Evolutionary conservation across 345 rosid species (phyloP).

Genomic region (Streptanthus diversifolius): DNA sequence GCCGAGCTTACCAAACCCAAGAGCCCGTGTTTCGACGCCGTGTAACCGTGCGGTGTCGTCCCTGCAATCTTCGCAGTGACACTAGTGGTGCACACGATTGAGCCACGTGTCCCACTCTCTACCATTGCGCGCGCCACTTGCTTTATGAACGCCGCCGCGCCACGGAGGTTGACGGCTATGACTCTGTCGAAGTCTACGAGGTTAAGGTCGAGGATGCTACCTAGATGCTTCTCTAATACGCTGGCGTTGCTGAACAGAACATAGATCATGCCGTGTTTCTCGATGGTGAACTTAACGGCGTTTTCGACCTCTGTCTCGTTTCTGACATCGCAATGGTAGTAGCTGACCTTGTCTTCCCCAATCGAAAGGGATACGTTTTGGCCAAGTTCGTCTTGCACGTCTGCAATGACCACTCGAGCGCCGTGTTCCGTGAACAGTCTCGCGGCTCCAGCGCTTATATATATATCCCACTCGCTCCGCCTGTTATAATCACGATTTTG

Average conservation of each 20-base stretch:
- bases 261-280: conserved; percentile 51
- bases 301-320: conserved; percentile 58
- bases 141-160: conserved; percentile 62
- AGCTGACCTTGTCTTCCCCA: conserved; percentile 38
- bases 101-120: conserved; percentile 44
- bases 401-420: conserved; percentile 40
- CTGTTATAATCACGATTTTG: neutral
- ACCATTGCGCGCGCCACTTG: conserved; percentile 70
- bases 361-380: conserved; percentile 39
- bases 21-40: conserved; percentile 61
- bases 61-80: conserved; percentile 49
- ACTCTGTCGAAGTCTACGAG: conserved; percentile 44
- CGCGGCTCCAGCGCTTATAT: neutral
- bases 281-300: conserved; percentile 42
- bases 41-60: conserved; percentile 46
- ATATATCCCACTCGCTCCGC: neutral
- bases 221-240: neutral
- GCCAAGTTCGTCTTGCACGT: conserved; percentile 59
- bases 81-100: conserved; percentile 63
- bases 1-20: conserved; percentile 59
- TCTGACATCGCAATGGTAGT: conserved; percentile 58
- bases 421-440: conserved; percentile 1
- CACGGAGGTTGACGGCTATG: conserved; percentile 61
- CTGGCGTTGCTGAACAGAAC: conserved; percentile 61
- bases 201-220: conserved; percentile 51